Evolutionary conservation across 1,284 basidiomycete species (phyloP).

Genomic region (Volvariella volvacea): DNA sequence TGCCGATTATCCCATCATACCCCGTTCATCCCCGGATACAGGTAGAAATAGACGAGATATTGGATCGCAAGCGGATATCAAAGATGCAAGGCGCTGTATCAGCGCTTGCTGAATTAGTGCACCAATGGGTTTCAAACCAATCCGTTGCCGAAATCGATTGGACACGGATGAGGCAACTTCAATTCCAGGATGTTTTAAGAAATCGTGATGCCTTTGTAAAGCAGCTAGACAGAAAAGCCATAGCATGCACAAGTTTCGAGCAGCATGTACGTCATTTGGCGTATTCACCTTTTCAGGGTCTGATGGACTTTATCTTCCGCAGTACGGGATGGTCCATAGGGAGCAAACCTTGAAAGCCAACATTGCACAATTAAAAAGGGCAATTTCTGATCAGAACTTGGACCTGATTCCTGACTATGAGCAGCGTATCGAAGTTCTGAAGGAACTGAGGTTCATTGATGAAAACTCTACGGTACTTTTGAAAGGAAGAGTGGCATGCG

Average conservation of each 20-base stretch:
- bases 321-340: slow-evolving; percentile 76
- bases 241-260: slow-evolving; percentile 58
- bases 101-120: slow-evolving; percentile 35
- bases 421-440: slow-evolving; percentile 86
- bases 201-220: slow-evolving; percentile 47
- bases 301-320: slow-evolving; percentile 9
- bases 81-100: slow-evolving; percentile 46
- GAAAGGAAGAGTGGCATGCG: slow-evolving; percentile 97
- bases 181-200: slow-evolving; percentile 85
- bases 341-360: slow-evolving; percentile 69
- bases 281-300: slow-evolving; percentile 5
- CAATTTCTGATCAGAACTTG: slow-evolving; percentile 93
- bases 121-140: slow-evolving; percentile 49
- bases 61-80: slow-evolving; percentile 59
- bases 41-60: slow-evolving; percentile 68
- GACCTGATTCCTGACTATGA: slow-evolving; percentile 98
- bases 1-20: slow-evolving; percentile 7
- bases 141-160: slow-evolving; percentile 72
- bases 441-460: slow-evolving; percentile 89
- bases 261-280: slow-evolving; percentile 49
- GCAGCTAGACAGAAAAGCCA: slow-evolving; percentile 43
- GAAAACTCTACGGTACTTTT: slow-evolving; percentile 91
- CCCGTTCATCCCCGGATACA: slow-evolving; percentile 20
- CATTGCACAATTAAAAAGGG: slow-evolving; percentile 71
- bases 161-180: slow-evolving; percentile 76